A percentile compares a stretch with the other conserved stretches of the same genome.
These are phyloP conservation scores for Picea glauca DNA, from an alignment of 75 land plant species.

Conservation along the genomic window DNA sequence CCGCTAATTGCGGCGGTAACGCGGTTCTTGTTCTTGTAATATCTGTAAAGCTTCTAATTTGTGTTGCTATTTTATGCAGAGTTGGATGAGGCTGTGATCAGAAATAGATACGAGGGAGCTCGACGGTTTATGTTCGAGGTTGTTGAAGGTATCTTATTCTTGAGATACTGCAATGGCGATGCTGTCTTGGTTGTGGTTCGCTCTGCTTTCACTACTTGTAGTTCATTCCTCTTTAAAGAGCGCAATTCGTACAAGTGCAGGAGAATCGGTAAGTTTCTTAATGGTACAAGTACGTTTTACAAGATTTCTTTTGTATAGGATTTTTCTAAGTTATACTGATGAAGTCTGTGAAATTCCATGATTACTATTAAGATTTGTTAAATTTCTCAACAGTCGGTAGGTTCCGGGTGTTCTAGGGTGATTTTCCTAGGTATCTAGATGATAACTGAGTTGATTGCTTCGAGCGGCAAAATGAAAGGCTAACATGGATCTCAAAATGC, in stretches of 20 bases:
- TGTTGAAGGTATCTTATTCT: background rate
- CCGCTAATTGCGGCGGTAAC: background rate
- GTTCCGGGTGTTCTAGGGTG: too few species aligned
- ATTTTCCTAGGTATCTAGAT: background rate
- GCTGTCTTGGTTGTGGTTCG: background rate
- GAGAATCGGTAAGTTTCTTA: constrained; percentile 4
- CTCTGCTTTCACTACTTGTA: background rate
- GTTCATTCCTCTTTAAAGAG: background rate
- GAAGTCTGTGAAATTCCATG: background rate
- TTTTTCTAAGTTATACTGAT: background rate
- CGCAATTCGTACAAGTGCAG: background rate
- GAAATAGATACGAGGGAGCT: background rate
- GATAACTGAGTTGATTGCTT: background rate
- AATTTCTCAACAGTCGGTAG: too few species aligned
- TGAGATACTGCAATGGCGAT: constrained; percentile 1
- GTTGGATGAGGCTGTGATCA: background rate
- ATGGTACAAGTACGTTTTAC: background rate
- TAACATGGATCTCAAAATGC: background rate
- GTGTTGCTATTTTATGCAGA: background rate
- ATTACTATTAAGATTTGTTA: background rate
- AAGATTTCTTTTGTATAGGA: background rate
- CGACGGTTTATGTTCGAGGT: background rate
- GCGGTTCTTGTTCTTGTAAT: background rate
- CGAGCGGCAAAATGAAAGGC: background rate
- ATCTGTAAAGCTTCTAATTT: background rate